Evolutionary conservation across 257 asterid genomes (phyloP).

Genomic region (Solanum medicagineum): DNA sequence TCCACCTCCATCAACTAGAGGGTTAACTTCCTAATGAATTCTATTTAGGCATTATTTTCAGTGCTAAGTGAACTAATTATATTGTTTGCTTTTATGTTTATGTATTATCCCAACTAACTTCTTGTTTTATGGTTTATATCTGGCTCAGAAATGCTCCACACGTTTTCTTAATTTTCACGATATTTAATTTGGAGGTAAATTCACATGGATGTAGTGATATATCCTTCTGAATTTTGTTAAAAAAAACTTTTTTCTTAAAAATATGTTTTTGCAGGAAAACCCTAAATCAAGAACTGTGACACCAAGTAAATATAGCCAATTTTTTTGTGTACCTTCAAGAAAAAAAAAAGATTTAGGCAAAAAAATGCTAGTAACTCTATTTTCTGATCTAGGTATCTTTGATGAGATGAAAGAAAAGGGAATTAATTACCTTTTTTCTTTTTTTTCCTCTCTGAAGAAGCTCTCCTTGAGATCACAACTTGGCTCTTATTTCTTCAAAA

Average conservation of each 20-base stretch:
- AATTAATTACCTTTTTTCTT: neutral
- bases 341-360: neutral
- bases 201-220: neutral
- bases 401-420: conserved; percentile 4
- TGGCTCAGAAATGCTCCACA: neutral
- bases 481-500: conserved; percentile 8
- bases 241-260: neutral
- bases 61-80: neutral
- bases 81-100: neutral
- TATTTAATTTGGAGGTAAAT: neutral
- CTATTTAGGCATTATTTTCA: neutral
- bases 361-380: neutral
- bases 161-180: neutral
- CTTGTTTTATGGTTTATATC: neutral
- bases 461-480: neutral
- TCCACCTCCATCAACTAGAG: neutral
- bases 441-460: conserved; percentile 4
- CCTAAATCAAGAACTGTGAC: neutral
- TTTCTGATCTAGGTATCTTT: conserved; percentile 3
- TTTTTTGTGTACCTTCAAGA: neutral
- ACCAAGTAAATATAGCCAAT: neutral
- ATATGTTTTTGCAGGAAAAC: neutral
- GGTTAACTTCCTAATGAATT: neutral
- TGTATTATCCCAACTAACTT: neutral
- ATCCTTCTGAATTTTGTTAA: neutral